Base-by-base conservation (phyloP, 2,329 filamentous ascomycete species). In the Hypoxylon sp. region DNA sequence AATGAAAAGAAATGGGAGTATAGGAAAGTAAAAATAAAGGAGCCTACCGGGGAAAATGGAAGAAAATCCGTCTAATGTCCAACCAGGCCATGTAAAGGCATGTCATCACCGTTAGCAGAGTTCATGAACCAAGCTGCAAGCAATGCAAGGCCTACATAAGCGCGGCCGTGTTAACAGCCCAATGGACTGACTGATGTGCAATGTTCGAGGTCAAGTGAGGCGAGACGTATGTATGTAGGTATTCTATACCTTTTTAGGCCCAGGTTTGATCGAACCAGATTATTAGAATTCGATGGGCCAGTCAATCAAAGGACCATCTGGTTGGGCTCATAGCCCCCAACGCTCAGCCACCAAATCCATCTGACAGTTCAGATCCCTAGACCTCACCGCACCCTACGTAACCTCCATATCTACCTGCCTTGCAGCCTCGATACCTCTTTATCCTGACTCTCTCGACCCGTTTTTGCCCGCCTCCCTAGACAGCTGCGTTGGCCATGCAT, bases 401-500 rank as follows among this genome's bases (percentile, higher is more conserved):
- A 51, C 42, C 31, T 50, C 30, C 50, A 26, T 47, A 26, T n/a
- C n/a, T n/a, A n/a, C n/a, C n/a, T n/a, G n/a, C n/a, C 40, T 37
- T 32, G 26, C 17, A 16, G 42, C 36, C 23, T 43, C 31, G 26
- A 30, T 48, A 48, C 51, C 38, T 40, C n/a, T n/a, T n/a, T n/a
- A n/a, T n/a, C n/a, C n/a, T n/a, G n/a, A n/a, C n/a, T n/a, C n/a
- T n/a, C n/a, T 27, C 19, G 41, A 30, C 43, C 47, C 43, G 38
- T 49, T 46, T 48, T 41, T 35, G 47, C 55, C 51, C 51, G 27
- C 25, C 35, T 51, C 29, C 57, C 54, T 55, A 36, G 57, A 54
- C 48, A 57, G 64, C 52, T 67, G 63, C 55, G 66, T 59, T 69
- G 66, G 67, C 66, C 61, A 59, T 67, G 66, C 66, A 65, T 67